Evolutionary conservation across 495 filamentous ascomycete genomes (phyloP).

Genomic region (Amphirosellinia nigrospora): DNA sequence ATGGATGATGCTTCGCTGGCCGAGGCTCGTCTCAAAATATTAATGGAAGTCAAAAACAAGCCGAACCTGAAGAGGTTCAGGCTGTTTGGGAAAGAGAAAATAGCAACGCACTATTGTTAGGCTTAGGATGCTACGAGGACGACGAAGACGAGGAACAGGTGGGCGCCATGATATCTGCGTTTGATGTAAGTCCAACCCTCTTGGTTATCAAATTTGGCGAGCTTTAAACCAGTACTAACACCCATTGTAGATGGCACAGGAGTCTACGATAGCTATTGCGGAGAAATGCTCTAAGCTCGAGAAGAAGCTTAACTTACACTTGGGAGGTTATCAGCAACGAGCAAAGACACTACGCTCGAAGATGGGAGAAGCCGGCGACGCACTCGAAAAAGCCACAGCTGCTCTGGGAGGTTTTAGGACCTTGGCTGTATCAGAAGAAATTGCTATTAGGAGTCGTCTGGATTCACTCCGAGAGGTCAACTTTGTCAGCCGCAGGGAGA

Average conservation of each 20-base stretch:
- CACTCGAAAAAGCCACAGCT: constrained; percentile 71
- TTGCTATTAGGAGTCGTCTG: constrained; percentile 72
- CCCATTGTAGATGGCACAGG: constrained; percentile 67
- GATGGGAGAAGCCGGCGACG: constrained; percentile 78
- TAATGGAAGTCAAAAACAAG: constrained; percentile 70
- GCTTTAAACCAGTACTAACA: constrained; percentile 39
- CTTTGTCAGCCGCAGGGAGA: constrained; percentile 81
- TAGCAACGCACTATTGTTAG: constrained; percentile 66
- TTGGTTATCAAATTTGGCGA: neutral
- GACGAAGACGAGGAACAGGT: constrained; percentile 71
- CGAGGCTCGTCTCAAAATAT: constrained; percentile 76
- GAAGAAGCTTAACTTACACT: constrained; percentile 87
- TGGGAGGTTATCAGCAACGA: constrained; percentile 90
- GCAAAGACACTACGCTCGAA: constrained; percentile 81
- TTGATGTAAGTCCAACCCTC: constrained; percentile 61
- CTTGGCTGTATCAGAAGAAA: constrained; percentile 77
- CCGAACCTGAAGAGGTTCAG: constrained; percentile 67
- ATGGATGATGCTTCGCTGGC: constrained; percentile 75
- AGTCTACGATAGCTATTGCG: constrained; percentile 71
- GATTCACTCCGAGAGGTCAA: constrained; percentile 77
- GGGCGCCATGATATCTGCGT: constrained; percentile 65
- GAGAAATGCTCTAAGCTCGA: constrained; percentile 84
- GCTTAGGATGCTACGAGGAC: constrained; percentile 77
- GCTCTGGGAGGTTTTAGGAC: constrained; percentile 78
- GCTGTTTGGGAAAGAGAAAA: constrained; percentile 71